These are phyloP conservation scores for Chalara sp. DNA, from an alignment of 2,329 filamentous ascomycete genomes.

Conservation along the genomic window DNA sequence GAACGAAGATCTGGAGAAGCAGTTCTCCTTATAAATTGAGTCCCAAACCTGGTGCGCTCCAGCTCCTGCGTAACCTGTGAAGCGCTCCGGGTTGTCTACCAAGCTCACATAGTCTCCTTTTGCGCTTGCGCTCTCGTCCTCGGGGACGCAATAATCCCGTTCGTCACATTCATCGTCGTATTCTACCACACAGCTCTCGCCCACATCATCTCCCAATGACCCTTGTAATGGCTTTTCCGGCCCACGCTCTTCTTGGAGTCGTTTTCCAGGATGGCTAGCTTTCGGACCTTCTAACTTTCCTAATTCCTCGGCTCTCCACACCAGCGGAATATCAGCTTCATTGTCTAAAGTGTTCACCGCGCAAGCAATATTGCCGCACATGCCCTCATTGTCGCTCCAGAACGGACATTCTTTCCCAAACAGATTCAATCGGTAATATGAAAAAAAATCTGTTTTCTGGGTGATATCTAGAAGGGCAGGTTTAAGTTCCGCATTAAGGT, in stretches of 20 bases:
- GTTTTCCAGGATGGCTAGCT: conserved; percentile 78
- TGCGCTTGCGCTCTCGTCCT: conserved; percentile 78
- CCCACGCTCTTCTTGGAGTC: conserved; percentile 60
- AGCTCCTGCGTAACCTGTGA: conserved; percentile 85
- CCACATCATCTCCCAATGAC: conserved; percentile 75
- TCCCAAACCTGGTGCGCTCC: conserved; percentile 91
- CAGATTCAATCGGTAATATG: conserved; percentile 90
- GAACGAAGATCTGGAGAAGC: conserved; percentile 69
- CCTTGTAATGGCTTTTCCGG: conserved; percentile 72
- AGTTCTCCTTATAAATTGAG: conserved; percentile 95
- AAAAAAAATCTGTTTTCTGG: conserved; percentile 90
- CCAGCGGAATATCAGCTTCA: conserved; percentile 84
- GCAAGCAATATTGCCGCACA: conserved; percentile 96
- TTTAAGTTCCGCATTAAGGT: conserved; percentile 69
- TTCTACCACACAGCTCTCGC: conserved; percentile 94
- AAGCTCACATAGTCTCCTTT: conserved; percentile 97
- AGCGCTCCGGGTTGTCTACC: conserved; percentile 87
- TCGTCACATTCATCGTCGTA: conserved; percentile 97
- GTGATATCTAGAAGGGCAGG: conserved; percentile 77
- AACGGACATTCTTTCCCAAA: conserved; percentile 95
- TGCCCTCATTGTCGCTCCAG: conserved; percentile 86
- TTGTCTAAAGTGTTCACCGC: conserved; percentile 92
- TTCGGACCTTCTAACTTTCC: conserved; percentile 88
- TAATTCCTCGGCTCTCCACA: conserved; percentile 88
- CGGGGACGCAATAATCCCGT: conserved; percentile 91